Percentiles rank a stretch among this genome's conserved stretches.
phyloP scores from a whole-genome alignment of 1,284 basidiomycete genomes.

The Ustilago shanxiensis region DNA sequence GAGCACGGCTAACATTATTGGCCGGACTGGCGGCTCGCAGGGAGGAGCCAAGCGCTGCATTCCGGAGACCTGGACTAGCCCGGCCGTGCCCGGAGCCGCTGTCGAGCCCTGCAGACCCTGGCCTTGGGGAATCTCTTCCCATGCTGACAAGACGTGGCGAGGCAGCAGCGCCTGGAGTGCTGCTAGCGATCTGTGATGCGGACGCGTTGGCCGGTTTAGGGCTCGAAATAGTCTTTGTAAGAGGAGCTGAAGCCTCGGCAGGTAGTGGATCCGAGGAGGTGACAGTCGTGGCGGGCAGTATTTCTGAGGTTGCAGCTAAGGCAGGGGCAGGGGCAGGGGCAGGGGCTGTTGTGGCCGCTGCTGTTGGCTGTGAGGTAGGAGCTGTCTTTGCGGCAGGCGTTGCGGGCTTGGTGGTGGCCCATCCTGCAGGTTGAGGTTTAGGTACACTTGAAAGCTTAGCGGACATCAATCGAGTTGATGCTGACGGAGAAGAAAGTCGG shows the following conservation, averaged over 20 bases:
- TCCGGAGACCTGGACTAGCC: slow-evolving; percentile 55
- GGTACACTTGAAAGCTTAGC: slow-evolving; percentile 56
- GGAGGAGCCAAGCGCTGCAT: slow-evolving; percentile 48
- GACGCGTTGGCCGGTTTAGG: slow-evolving; percentile 27
- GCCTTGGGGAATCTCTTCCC: slow-evolving; percentile 46
- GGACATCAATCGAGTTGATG: slow-evolving; percentile 43
- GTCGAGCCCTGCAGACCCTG: slow-evolving; percentile 43
- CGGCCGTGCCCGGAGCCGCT: slow-evolving; percentile 34
- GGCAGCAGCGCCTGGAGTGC: slow-evolving; percentile 23
- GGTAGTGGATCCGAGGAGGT: slow-evolving; percentile 29
- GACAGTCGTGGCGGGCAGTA: slow-evolving; percentile 1
- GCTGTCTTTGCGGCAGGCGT: slow-evolving; percentile 27
- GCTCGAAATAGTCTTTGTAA: slow-evolving; percentile 23
- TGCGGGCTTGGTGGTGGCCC: slow-evolving; percentile 44
- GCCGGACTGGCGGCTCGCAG: slow-evolving; percentile 42
- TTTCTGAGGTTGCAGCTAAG: slow-evolving; percentile 9
- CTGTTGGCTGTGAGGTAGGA: slow-evolving; percentile 14
- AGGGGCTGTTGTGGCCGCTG: slow-evolving; percentile 11
- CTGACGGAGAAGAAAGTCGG: slow-evolving; percentile 45
- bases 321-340: slow-evolving; percentile 7
- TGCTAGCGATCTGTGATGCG: slow-evolving; percentile 13
- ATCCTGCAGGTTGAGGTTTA: slow-evolving; percentile 51
- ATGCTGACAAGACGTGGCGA: slow-evolving; percentile 59
- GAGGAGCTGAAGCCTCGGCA: slow-evolving; percentile 35
- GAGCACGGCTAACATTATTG: slow-evolving; percentile 47